A percentile compares a stretch with the other conserved stretches of the same genome.
phyloP scores from a whole-genome alignment of 768 basidiomycete species.

The Cyclocybe cylindracea region DNA sequence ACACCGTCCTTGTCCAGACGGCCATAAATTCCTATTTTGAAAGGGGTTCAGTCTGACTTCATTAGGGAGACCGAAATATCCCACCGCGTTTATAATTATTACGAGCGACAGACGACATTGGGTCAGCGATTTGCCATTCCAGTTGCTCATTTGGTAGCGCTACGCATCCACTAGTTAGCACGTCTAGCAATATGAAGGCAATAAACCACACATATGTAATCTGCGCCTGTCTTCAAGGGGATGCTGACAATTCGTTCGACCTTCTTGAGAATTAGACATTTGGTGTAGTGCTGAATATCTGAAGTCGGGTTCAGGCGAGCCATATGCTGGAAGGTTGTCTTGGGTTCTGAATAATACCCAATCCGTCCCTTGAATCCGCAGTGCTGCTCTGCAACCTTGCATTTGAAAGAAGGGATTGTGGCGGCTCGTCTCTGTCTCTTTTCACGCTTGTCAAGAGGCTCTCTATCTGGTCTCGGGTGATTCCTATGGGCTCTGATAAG shows the following conservation, averaged over 20 bases:
- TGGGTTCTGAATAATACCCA: constrained; percentile 33
- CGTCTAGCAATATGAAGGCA: neutral
- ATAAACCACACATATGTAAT: constrained; percentile 55
- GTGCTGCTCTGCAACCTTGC: constrained; percentile 27
- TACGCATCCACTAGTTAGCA: constrained; percentile 18
- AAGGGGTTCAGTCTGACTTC: neutral
- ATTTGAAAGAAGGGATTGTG: constrained; percentile 37
- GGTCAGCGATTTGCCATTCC: constrained; percentile 65
- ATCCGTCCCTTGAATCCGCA: constrained; percentile 38
- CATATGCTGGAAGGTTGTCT: constrained; percentile 45
- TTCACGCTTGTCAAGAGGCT: constrained; percentile 11
- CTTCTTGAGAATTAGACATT: constrained; percentile 46
- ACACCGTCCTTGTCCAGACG: constrained; percentile 55
- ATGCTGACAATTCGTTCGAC: constrained; percentile 64
- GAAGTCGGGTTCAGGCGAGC: constrained; percentile 45
- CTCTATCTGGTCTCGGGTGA: constrained; percentile 27
- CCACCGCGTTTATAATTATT: constrained; percentile 53
- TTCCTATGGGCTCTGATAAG: constrained; percentile 26
- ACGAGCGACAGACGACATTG: constrained; percentile 56
- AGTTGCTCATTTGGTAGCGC: constrained; percentile 44
- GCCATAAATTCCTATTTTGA: constrained; percentile 45
- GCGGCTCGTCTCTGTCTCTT: constrained; percentile 19
- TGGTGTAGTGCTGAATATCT: constrained; percentile 72
- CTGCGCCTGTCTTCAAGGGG: constrained; percentile 56
- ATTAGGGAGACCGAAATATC: constrained; percentile 2